These are phyloP conservation scores for Chrysosphaeria jannelii DNA, from an alignment of 2,329 filamentous ascomycete species.

Conservation along the genomic window DNA sequence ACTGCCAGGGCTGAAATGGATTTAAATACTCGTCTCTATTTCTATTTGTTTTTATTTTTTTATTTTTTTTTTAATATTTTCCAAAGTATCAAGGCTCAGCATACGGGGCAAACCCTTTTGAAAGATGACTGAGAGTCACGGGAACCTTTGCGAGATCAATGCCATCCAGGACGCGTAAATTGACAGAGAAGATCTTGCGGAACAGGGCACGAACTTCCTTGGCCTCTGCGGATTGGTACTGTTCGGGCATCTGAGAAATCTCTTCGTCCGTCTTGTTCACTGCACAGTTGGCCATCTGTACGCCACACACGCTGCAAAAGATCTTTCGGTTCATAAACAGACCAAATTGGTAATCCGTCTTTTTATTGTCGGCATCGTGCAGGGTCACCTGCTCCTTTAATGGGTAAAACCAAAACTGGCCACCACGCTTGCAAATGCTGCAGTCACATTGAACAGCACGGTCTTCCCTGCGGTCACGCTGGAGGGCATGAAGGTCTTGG, in stretches of 20 bases:
- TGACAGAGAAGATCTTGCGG: slow-evolving; percentile 8
- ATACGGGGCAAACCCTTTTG: too few relatives aligned
- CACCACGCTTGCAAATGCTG: slow-evolving; percentile 17
- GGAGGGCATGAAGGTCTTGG: slow-evolving; percentile 11
- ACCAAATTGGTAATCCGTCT: slow-evolving; percentile 12
- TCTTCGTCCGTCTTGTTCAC: slow-evolving; percentile 10
- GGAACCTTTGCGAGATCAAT: slow-evolving; percentile 9
- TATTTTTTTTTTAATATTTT: too few relatives aligned
- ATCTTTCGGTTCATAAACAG: slow-evolving; percentile 9
- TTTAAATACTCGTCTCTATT: too few relatives aligned
- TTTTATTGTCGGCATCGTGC: slow-evolving; percentile 12
- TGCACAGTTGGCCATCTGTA: slow-evolving; percentile 11
- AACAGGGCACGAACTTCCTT: slow-evolving; percentile 3
- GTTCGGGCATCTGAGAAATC: slow-evolving; percentile 8
- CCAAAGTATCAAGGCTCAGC: too few relatives aligned
- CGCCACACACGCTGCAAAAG: slow-evolving; percentile 19
- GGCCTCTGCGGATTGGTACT: slow-evolving; percentile 1
- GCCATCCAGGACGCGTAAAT: slow-evolving; percentile 11
- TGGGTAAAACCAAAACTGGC: slow-evolving; percentile 15
- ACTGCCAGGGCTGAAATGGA: too few relatives aligned
- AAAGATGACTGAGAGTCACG: slow-evolving; percentile 3
- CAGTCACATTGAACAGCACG: slow-evolving; percentile 16
- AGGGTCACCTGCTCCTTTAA: slow-evolving; percentile 11
- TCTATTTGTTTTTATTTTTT: too few relatives aligned
- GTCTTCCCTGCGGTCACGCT: slow-evolving; percentile 4